phyloP scores from a whole-genome alignment of 371 early-diverging fungal genomes.

The Chytridium lagenaria region DNA sequence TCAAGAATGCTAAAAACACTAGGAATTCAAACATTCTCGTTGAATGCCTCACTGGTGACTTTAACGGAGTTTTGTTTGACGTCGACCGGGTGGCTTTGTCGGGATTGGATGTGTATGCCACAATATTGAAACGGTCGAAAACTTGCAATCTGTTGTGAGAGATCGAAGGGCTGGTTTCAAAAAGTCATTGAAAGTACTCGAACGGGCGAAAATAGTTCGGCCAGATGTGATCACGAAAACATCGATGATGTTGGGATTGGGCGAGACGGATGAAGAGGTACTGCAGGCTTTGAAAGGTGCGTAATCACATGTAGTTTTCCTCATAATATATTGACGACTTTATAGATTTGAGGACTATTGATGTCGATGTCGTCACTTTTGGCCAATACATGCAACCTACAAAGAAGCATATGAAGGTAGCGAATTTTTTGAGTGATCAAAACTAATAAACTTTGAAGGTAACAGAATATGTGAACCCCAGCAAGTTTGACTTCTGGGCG shows the following conservation, averaged over 20 bases:
- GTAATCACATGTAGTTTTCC: not conserved
- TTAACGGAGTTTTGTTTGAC: constrained; percentile 78
- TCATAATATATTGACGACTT: not conserved
- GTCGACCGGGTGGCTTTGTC: constrained; percentile 85
- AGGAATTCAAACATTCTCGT: constrained; percentile 92
- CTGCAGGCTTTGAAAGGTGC: constrained; percentile 78
- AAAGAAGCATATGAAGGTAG: constrained; percentile 93
- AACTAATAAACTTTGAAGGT: constrained; percentile 54
- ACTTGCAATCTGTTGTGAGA: constrained; percentile 87
- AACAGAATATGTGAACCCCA: constrained; percentile 88
- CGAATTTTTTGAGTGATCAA: too few species aligned
- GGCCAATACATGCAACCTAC: constrained; percentile 99
- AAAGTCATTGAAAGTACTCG: constrained; percentile 88
- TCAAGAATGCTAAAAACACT: constrained; percentile 9
- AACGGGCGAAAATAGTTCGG: constrained; percentile 81
- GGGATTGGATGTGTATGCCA: constrained; percentile 98
- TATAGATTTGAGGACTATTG: constrained; percentile 78
- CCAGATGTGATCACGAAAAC: constrained; percentile 91
- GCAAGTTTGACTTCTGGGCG: constrained; percentile 92
- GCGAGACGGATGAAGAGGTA: constrained; percentile 95
- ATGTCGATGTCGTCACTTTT: constrained; percentile 95
- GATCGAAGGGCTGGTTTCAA: constrained; percentile 94
- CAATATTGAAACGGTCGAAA: constrained; percentile 97
- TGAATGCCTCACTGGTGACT: constrained; percentile 97
- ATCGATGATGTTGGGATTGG: constrained; percentile 97